These are phyloP conservation scores for Suhomyces emberorum DNA, from an alignment of 805 yeast genomes.

Conservation along the genomic window DNA sequence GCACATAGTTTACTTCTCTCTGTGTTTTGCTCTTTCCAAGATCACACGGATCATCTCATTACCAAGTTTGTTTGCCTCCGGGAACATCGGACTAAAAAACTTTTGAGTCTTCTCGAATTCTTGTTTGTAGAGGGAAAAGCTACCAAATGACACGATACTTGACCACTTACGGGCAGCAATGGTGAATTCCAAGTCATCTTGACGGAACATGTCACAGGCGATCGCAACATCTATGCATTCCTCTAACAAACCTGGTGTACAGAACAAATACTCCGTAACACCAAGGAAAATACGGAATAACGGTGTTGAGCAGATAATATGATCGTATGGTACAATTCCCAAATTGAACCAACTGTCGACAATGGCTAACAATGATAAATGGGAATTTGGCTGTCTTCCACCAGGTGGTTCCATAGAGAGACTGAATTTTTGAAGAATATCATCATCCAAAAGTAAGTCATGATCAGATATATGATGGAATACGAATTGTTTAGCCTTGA, in stretches of 20 bases:
- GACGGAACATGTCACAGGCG: constrained; percentile 63
- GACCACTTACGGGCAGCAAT: constrained; percentile 91
- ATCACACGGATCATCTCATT: constrained; percentile 92
- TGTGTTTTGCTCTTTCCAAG: constrained; percentile 39
- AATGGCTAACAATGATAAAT: constrained; percentile 80
- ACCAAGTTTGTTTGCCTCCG: constrained; percentile 85
- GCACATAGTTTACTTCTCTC: constrained; percentile 15
- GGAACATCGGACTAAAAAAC: constrained; percentile 83
- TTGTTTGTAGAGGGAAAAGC: constrained; percentile 64
- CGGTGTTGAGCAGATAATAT: constrained; percentile 95
- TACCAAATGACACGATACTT: constrained; percentile 69
- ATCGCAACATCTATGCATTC: constrained; percentile 73
- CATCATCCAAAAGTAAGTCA: constrained; percentile 71
- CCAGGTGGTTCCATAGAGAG: constrained; percentile 68
- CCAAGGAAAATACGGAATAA: constrained; percentile 87
- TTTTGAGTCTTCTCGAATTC: constrained; percentile 76
- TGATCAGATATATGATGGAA: constrained; percentile 61
- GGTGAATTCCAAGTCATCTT: constrained; percentile 89
- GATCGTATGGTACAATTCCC: constrained; percentile 90
- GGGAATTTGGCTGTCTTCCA: constrained; percentile 77
- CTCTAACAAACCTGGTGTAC: constrained; percentile 80
- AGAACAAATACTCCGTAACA: constrained; percentile 86
- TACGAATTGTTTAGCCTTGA: constrained; percentile 67
- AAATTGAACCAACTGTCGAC: constrained; percentile 91
- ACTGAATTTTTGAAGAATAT: constrained; percentile 73